Evolutionary conservation across 2,329 filamentous ascomycete species (phyloP).

Genomic region (Trichoderma atrobrunneum): DNA sequence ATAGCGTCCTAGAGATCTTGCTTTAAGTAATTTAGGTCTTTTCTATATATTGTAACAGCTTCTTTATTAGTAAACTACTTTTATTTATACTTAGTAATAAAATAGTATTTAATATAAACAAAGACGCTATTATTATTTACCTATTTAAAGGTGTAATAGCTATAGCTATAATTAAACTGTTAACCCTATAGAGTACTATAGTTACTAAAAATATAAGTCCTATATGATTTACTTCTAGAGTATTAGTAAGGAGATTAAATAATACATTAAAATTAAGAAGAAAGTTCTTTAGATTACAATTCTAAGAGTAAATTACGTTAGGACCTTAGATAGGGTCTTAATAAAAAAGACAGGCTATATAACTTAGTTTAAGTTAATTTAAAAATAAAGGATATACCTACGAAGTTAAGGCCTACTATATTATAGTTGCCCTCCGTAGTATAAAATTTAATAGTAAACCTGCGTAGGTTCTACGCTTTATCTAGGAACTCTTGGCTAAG

Average conservation of each 20-base stretch:
- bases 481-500: constrained; percentile 59
- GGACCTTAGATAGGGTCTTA: constrained; percentile 49
- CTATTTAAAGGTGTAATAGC: constrained; percentile 45
- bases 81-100: constrained; percentile 46
- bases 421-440: constrained; percentile 67
- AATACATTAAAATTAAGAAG: background rate
- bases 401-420: constrained; percentile 62
- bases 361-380: constrained; percentile 29
- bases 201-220: background rate
- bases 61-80: constrained; percentile 43
- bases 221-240: background rate
- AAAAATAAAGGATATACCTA: constrained; percentile 34
- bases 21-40: constrained; percentile 50
- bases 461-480: constrained; percentile 65
- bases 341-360: constrained; percentile 47
- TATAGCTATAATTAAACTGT: constrained; percentile 36
- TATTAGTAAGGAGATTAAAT: background rate
- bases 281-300: background rate
- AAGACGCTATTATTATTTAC: constrained; percentile 36
- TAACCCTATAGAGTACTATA: background rate
- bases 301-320: constrained; percentile 1
- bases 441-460: constrained; percentile 57
- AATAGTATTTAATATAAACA: constrained; percentile 39
- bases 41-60: constrained; percentile 33
- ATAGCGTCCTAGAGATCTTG: constrained; percentile 41